phyloP scores from a whole-genome alignment of 805 yeast genomes.

The Brettanomyces anomalus region DNA sequence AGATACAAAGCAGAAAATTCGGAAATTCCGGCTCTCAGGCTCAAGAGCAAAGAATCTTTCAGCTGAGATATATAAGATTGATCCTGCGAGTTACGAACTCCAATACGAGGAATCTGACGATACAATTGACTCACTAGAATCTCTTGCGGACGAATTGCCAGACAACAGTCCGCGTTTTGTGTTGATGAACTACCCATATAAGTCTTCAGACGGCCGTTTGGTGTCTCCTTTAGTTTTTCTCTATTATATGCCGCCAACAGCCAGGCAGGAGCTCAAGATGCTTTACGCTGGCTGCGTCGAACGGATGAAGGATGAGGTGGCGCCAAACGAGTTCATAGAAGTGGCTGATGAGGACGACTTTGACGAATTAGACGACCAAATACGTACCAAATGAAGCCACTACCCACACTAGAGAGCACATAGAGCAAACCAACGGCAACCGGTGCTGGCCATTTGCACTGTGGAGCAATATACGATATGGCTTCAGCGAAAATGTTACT shows the following conservation, averaged over 20 bases:
- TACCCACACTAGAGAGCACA: neutral
- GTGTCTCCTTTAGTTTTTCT: slow-evolving; percentile 67
- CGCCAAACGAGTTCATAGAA: slow-evolving; percentile 57
- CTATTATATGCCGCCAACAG: slow-evolving; percentile 84
- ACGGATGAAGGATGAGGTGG: slow-evolving; percentile 66
- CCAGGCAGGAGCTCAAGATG: slow-evolving; percentile 79
- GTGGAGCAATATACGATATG: too few species aligned
- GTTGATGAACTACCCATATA: slow-evolving; percentile 67
- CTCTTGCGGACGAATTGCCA: slow-evolving; percentile 67
- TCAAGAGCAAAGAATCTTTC: slow-evolving; percentile 54
- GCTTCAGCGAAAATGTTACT: too few species aligned
- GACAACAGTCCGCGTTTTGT: slow-evolving; percentile 74
- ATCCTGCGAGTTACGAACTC: slow-evolving; percentile 43
- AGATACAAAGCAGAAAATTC: slow-evolving; percentile 49
- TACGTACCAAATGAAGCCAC: slow-evolving; percentile 11
- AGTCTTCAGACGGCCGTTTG: slow-evolving; percentile 58
- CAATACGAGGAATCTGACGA: slow-evolving; percentile 34
- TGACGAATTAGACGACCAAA: slow-evolving; percentile 40
- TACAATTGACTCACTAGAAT: slow-evolving; percentile 44
- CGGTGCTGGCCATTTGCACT: too few species aligned
- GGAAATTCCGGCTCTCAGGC: slow-evolving; percentile 66
- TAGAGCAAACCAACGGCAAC: too few species aligned
- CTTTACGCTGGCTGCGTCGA: slow-evolving; percentile 88
- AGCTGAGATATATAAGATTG: slow-evolving; percentile 56
- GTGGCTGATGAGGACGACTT: slow-evolving; percentile 63